These are phyloP conservation scores for Akanthomyces muscarius DNA, from an alignment of 2,329 filamentous ascomycete species.

Conservation along the genomic window DNA sequence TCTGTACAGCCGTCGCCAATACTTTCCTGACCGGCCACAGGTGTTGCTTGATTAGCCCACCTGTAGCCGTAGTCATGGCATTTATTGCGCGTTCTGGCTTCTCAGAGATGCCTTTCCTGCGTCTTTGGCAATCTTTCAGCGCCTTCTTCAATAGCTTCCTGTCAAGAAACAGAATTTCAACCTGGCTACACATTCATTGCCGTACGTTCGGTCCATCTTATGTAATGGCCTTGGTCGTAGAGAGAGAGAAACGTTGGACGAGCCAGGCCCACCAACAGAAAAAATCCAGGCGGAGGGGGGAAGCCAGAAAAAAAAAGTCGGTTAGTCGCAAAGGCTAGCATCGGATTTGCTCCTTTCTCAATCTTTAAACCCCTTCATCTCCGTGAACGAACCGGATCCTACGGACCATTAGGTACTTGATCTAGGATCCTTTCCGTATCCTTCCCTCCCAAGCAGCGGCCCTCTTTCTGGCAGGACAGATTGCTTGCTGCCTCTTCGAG, in stretches of 20 bases:
- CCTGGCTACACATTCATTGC: background rate
- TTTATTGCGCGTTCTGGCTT: too few relatives aligned
- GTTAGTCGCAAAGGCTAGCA: slow-evolving; percentile 8
- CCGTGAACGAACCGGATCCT: background rate
- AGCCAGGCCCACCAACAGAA: background rate
- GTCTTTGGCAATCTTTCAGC: too few relatives aligned
- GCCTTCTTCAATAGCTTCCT: too few relatives aligned
- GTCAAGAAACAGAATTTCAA: background rate
- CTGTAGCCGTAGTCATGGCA: too few relatives aligned
- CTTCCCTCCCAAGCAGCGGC: background rate
- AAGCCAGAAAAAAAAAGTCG: background rate
- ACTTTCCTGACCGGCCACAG: too few relatives aligned
- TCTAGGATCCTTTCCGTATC: background rate
- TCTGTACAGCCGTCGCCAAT: too few relatives aligned
- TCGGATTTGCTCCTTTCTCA: background rate
- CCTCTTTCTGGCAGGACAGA: background rate
- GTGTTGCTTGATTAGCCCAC: too few relatives aligned
- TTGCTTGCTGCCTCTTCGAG: background rate
- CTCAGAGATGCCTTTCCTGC: too few relatives aligned
- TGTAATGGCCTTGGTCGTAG: background rate
- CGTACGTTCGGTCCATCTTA: background rate
- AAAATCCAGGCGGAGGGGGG: background rate
- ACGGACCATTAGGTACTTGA: background rate
- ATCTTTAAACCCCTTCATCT: background rate
- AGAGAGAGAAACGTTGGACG: background rate